Percentiles rank a stretch among this genome's conserved stretches.
These are phyloP conservation scores for Dothiorella sarmentorum DNA, from an alignment of 2,329 filamentous ascomycete genomes.

Conservation along the genomic window DNA sequence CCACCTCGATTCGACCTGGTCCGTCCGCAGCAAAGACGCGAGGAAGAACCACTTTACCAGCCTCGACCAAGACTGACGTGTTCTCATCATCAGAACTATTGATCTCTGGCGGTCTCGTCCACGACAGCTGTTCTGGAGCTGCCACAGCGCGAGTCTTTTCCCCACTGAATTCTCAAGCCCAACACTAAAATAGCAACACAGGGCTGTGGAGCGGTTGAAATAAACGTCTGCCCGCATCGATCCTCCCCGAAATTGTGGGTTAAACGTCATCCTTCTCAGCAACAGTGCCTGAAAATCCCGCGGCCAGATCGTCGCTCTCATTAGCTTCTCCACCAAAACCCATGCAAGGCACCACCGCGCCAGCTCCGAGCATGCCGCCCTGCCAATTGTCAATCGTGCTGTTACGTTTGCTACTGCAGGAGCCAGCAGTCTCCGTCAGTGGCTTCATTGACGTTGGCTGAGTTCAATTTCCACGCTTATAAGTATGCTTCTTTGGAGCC, in stretches of 20 bases:
- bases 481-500: background rate
- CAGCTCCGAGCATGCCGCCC: background rate
- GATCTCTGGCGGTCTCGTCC: too few relatives aligned
- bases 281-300: slow-evolving; percentile 13
- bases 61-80: background rate
- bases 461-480: slow-evolving; percentile 1
- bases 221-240: background rate
- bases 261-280: background rate
- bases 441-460: background rate
- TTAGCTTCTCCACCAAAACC: background rate
- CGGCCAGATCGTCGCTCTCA: background rate
- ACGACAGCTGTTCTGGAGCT: background rate
- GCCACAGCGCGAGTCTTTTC: background rate
- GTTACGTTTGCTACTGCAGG: background rate
- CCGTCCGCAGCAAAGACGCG: background rate
- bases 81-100: background rate
- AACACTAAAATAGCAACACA: background rate
- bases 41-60: background rate
- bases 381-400: background rate
- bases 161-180: background rate
- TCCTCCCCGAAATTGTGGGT: background rate
- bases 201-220: background rate
- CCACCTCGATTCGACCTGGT: too few relatives aligned
- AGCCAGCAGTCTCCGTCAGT: background rate
- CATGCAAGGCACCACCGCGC: background rate